Evolutionary conservation across 306 rosid genomes (phyloP).

Genomic region (Potentilla sterilis): DNA sequence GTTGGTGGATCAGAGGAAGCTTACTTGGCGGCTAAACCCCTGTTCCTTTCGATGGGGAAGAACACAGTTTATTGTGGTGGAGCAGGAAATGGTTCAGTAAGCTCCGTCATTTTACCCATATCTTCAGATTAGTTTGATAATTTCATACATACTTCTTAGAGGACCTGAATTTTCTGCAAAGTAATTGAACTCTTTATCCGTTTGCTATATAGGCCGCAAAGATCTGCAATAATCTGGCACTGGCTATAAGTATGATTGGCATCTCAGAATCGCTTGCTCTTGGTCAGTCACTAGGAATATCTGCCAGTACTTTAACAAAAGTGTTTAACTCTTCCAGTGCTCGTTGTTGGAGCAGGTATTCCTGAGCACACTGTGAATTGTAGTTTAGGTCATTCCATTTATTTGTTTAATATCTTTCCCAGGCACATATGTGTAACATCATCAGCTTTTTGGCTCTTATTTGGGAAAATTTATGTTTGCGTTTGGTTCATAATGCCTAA

Average conservation of each 20-base stretch:
- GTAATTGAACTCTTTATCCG: conserved; percentile 11
- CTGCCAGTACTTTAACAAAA: conserved; percentile 67
- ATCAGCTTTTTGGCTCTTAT: background rate
- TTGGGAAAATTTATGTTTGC: background rate
- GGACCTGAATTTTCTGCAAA: background rate
- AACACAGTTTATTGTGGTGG: conserved; percentile 75
- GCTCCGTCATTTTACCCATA: conserved; percentile 24
- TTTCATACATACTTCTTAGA: background rate
- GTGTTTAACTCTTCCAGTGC: conserved; percentile 92
- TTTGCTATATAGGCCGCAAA: conserved; percentile 74
- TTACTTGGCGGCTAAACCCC: conserved; percentile 58
- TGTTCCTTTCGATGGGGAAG: conserved; percentile 82
- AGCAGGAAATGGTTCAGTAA: conserved; percentile 95
- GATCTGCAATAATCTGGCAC: conserved; percentile 86
- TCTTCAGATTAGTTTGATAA: background rate
- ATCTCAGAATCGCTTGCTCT: conserved; percentile 91
- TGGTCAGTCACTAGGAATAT: conserved; percentile 84
- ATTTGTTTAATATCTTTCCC: background rate
- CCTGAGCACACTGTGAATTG: background rate
- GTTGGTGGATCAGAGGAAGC: conserved; percentile 93
- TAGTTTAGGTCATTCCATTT: background rate
- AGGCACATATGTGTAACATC: background rate
- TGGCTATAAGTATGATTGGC: conserved; percentile 97
- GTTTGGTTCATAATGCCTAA: background rate
- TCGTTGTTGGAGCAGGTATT: conserved; percentile 97